Evolutionary conservation across 164 flowering plant genomes (phyloP), one percentile per base, ranked within the genome.

Genomic region (Umbilicus rupestris): DNA sequence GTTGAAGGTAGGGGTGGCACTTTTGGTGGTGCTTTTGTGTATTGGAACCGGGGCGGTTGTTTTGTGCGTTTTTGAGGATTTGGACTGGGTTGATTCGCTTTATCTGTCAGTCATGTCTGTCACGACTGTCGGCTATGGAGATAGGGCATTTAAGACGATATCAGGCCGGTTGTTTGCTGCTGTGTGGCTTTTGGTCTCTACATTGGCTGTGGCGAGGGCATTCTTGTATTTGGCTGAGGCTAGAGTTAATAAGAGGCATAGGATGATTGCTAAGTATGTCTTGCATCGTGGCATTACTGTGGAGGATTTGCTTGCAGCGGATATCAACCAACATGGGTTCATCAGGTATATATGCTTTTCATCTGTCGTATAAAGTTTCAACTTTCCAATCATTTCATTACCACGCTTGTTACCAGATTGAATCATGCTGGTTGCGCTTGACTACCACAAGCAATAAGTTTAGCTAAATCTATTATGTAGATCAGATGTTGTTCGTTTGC

Each of bases 51-150:
- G 90, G 17, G 15, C 78, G 4, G 17, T 75, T 78, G 67, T 82
- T 15, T 59, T 84, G 70, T 73, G 66, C 46, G 75, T 72, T 39
- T 70, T 81, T 71, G 91, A 86, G 80, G 64, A 69, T 20, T 72
- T 82, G 66, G 81, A 74, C 11, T 80, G 77, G 85, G 52, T 84
- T 8, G 90, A 86, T 68, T 81, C 91, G 0, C 24, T 84, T 70
- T 86, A 86, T 66, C 68, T 84, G 73, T 74, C 91, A 1, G 87
- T 86, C 28, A 82, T 84, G 88, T 86, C 88, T 0, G 87, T 86
- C 9, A 86, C 88, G 0, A 84, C 91, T 0, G 87, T 86, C 64
- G 88, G 91, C 63, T 86, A 81, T 62, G 88, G 88, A 1, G 88
- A 86, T 67, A 75, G 80, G 71, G 86, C 87, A 6, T 86, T 86